A percentile compares a stretch with the other conserved stretches of the same genome.
These are phyloP conservation scores for Colletotrichum paranaense DNA, from an alignment of 2,329 filamentous ascomycete species.

Conservation along the genomic window DNA sequence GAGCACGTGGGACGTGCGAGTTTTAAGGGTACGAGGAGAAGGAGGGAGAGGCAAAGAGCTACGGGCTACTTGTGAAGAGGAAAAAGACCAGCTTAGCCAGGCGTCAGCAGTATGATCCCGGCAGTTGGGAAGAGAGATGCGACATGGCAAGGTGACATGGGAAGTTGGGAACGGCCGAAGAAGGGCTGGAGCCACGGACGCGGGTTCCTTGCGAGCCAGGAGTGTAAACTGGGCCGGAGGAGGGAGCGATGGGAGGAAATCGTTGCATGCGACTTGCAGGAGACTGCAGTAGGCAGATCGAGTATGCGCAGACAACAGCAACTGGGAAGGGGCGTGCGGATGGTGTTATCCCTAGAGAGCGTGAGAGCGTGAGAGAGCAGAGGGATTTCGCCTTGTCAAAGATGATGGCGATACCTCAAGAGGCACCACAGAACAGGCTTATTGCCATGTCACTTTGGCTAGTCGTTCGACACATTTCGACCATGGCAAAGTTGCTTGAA, in stretches of 20 bases:
- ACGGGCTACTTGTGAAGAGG: neutral
- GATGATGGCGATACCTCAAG: neutral
- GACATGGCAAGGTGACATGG: neutral
- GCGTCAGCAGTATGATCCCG: neutral
- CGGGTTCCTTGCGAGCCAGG: neutral
- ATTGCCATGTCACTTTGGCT: neutral
- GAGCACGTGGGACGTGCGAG: constrained; percentile 31
- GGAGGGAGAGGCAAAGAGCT: neutral
- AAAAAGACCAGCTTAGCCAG: constrained; percentile 9
- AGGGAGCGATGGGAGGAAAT: neutral
- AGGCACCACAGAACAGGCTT: neutral
- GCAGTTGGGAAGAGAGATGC: neutral
- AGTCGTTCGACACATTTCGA: neutral
- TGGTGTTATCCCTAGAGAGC: neutral
- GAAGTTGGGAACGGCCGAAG: neutral
- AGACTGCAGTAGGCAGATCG: neutral
- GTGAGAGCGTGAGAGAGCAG: too few relatives aligned
- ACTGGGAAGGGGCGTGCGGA: too few relatives aligned
- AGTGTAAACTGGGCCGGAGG: constrained; percentile 2
- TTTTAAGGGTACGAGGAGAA: constrained; percentile 17
- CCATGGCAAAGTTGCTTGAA: neutral
- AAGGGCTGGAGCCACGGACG: neutral
- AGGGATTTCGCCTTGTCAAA: neutral
- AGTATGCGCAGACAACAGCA: too few relatives aligned
- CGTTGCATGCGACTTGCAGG: neutral